Percentiles rank a stretch among this genome's conserved stretches.
Conservation (phyloP, 2,329 filamentous ascomycete genomes). For the Colletotrichum sublineola region DNA sequence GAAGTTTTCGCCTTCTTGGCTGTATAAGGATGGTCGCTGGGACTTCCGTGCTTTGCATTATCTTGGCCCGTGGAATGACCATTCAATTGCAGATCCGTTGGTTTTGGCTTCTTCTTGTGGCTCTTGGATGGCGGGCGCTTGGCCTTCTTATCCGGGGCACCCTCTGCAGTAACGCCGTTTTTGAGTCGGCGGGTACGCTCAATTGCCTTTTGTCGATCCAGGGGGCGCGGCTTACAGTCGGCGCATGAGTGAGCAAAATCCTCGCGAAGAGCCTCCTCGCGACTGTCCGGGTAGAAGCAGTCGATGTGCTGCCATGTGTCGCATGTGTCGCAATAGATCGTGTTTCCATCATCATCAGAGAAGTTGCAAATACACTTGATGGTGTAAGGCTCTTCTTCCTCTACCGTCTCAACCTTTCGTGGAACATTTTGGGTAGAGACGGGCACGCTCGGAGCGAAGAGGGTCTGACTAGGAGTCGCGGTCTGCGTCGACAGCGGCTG, state of each 20-base stretch:
- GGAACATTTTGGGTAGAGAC: slow-evolving; percentile 57
- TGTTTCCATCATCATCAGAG: slow-evolving; percentile 95
- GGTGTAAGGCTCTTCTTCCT: slow-evolving; percentile 87
- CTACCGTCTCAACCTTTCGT: slow-evolving; percentile 65
- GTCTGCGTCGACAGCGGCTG: slow-evolving; percentile 67
- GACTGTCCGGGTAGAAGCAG: slow-evolving; percentile 88
- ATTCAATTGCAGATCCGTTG: slow-evolving; percentile 75
- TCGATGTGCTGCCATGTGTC: slow-evolving; percentile 99
- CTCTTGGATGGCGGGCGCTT: slow-evolving; percentile 83
- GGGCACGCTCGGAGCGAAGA: slow-evolving; percentile 56
- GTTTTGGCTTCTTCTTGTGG: slow-evolving; percentile 90
- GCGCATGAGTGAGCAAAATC: slow-evolving; percentile 87
- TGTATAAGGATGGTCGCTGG: slow-evolving; percentile 65
- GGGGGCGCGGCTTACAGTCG: slow-evolving; percentile 83
- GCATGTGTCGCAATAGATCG: slow-evolving; percentile 95
- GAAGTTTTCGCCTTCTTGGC: slow-evolving; percentile 85
- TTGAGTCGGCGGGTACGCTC: slow-evolving; percentile 76
- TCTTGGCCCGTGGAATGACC: slow-evolving; percentile 74
- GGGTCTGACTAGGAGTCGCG: slow-evolving; percentile 67
- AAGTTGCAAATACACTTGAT: slow-evolving; percentile 99
- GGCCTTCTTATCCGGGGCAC: slow-evolving; percentile 75
- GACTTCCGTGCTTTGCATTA: slow-evolving; percentile 61
- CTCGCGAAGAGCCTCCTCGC: slow-evolving; percentile 77
- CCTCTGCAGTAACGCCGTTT: slow-evolving; percentile 58
- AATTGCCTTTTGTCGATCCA: slow-evolving; percentile 81